These are phyloP conservation scores for Penicillium flavigenum DNA, from an alignment of 495 filamentous ascomycete species.

Conservation along the genomic window DNA sequence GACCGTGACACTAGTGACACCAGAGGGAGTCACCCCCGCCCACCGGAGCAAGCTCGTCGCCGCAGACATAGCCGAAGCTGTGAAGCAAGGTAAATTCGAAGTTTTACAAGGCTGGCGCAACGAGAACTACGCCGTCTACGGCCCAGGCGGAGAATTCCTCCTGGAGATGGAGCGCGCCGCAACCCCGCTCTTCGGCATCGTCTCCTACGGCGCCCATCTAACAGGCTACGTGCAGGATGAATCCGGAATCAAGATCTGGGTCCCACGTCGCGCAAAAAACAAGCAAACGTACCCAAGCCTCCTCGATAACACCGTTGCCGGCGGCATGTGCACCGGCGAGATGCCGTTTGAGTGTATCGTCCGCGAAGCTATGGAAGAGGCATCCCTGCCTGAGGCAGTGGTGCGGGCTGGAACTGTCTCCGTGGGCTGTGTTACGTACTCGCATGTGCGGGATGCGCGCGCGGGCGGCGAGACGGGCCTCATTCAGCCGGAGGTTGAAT, in stretches of 20 bases:
- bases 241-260: slow-evolving; percentile 74
- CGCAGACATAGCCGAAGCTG: slow-evolving; percentile 61
- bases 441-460: slow-evolving; percentile 71
- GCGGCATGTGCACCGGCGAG: slow-evolving; percentile 80
- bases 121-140: slow-evolving; percentile 84
- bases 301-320: slow-evolving; percentile 93
- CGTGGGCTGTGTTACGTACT: slow-evolving; percentile 77
- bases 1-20: slow-evolving; percentile 48
- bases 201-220: slow-evolving; percentile 89
- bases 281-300: slow-evolving; percentile 87
- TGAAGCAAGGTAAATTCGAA: slow-evolving; percentile 61
- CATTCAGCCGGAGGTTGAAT: slow-evolving; percentile 88
- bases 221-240: slow-evolving; percentile 67
- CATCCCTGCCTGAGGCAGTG: slow-evolving; percentile 70
- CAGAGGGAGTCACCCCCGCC: slow-evolving; percentile 42
- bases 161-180: slow-evolving; percentile 80
- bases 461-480: slow-evolving; percentile 86
- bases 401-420: slow-evolving; percentile 58
- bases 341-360: slow-evolving; percentile 73
- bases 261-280: slow-evolving; percentile 67
- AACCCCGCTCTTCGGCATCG: slow-evolving; percentile 77
- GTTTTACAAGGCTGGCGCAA: slow-evolving; percentile 81
- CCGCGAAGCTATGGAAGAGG: slow-evolving; percentile 87
- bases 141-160: slow-evolving; percentile 58
- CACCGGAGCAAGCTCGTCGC: slow-evolving; percentile 62